Percentiles rank a stretch among this genome's conserved stretches.
Conservation (phyloP, 768 basidiomycete species). For the Boletus rubescentipes region DNA sequence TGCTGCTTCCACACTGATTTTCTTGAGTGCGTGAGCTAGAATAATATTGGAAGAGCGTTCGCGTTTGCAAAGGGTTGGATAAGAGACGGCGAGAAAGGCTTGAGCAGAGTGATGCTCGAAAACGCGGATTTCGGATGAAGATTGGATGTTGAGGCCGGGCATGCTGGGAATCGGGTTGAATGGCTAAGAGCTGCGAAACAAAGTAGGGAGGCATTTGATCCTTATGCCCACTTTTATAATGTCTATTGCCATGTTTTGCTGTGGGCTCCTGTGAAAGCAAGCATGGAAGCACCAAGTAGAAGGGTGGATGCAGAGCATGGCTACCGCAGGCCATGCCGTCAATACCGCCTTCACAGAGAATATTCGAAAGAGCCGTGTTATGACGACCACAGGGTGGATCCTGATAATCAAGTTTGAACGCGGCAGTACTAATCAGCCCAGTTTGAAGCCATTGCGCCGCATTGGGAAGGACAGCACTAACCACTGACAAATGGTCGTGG, state of each 20-base stretch:
- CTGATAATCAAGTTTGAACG: constrained; percentile 1
- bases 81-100: constrained; percentile 41
- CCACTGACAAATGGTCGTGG: neutral
- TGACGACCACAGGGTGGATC: constrained; percentile 23
- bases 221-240: constrained; percentile 1
- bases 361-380: neutral
- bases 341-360: neutral
- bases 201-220: neutral
- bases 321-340: constrained; percentile 2
- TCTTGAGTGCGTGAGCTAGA: constrained; percentile 49
- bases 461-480: neutral
- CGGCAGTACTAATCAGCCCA: neutral
- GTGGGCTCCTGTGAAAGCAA: constrained; percentile 19
- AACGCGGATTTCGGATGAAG: constrained; percentile 25
- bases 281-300: constrained; percentile 11
- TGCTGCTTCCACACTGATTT: constrained; percentile 37
- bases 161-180: constrained; percentile 4
- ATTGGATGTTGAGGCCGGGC: constrained; percentile 33
- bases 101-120: constrained; percentile 40
- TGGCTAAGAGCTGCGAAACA: neutral
- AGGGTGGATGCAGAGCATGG: constrained; percentile 10
- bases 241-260: constrained; percentile 9
- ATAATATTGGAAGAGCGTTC: constrained; percentile 54
- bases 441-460: neutral
- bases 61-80: constrained; percentile 41